These are phyloP conservation scores for Veloboletus limbatus DNA, from an alignment of 1,284 basidiomycete species.

Conservation along the genomic window DNA sequence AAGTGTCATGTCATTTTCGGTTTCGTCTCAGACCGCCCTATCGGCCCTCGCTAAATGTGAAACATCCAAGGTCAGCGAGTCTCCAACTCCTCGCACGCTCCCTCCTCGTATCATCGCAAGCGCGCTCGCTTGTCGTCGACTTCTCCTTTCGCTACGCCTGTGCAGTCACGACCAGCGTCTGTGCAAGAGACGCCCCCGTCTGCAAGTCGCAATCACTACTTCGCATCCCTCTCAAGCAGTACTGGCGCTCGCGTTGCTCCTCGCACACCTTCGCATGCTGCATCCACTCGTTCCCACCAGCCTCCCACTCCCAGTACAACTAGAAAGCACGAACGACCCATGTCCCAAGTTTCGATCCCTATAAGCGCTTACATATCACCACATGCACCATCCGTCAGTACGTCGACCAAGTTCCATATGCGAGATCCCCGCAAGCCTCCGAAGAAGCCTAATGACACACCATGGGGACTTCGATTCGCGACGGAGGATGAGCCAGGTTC, in stretches of 20 bases:
- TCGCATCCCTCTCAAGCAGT: conserved; percentile 56
- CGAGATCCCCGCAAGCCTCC: conserved; percentile 69
- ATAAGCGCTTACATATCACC: conserved; percentile 72
- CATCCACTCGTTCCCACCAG: conserved; percentile 38
- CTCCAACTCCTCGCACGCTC: conserved; percentile 46
- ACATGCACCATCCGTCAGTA: conserved; percentile 64
- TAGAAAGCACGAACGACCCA: conserved; percentile 40
- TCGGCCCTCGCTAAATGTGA: conserved; percentile 23
- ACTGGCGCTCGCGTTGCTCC: conserved; percentile 38
- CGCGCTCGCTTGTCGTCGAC: conserved; percentile 57
- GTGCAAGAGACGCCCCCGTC: conserved; percentile 27
- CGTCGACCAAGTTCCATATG: conserved; percentile 66
- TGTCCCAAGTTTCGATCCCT: conserved; percentile 69
- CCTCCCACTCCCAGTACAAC: conserved; percentile 27
- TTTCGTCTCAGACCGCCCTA: conserved; percentile 27
- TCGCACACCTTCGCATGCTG: conserved; percentile 37
- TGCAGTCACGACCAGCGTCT: conserved; percentile 37
- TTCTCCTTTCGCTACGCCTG: conserved; percentile 36
- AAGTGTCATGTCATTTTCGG: conserved; percentile 10
- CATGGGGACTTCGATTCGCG: conserved; percentile 56
- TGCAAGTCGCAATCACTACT: conserved; percentile 36
- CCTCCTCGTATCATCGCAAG: conserved; percentile 68
- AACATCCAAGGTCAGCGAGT: conserved; percentile 33
- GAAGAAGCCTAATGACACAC: conserved; percentile 49
- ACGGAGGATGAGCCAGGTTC: conserved; percentile 56